These are phyloP conservation scores for Plasmodium knowlesi DNA, from an alignment of 169 alveolate species.

Conservation along the genomic window DNA sequence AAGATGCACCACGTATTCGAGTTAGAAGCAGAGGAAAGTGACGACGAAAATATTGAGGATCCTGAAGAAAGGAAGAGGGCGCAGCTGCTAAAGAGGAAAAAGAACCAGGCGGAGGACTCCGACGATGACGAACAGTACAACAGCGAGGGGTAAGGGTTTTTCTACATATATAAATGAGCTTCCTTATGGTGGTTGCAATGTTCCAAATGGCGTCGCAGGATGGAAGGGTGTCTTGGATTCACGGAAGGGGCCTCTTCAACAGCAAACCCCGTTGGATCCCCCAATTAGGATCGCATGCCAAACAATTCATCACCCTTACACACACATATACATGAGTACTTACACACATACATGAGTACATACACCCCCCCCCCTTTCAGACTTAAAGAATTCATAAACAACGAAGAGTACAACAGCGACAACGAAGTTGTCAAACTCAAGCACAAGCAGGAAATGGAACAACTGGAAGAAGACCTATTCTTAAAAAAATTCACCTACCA, in stretches of 20 bases:
- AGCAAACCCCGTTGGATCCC: not conserved
- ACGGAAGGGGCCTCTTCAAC: not conserved
- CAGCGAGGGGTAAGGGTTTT: constrained; percentile 57
- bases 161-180: not conserved
- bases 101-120: constrained; percentile 14
- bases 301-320: not conserved
- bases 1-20: constrained; percentile 47
- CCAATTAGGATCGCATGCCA: not conserved
- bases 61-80: constrained; percentile 41
- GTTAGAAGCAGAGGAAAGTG: constrained; percentile 75
- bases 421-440: constrained; percentile 51
- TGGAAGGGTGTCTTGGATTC: not conserved
- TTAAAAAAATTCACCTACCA: constrained; percentile 65
- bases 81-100: constrained; percentile 8
- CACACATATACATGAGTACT: too few relatives aligned
- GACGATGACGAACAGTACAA: constrained; percentile 53
- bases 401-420: constrained; percentile 68
- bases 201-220: not conserved
- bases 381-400: constrained; percentile 54
- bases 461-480: constrained; percentile 69
- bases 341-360: too few relatives aligned
- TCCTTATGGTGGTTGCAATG: not conserved
- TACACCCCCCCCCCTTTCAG: constrained; percentile 14
- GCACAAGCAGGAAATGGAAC: constrained; percentile 74
- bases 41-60: constrained; percentile 69